Percentiles rank a stretch among this genome's conserved stretches.
phyloP scores from a whole-genome alignment of 257 asterid species.

The Fraxinus cuspidata region DNA sequence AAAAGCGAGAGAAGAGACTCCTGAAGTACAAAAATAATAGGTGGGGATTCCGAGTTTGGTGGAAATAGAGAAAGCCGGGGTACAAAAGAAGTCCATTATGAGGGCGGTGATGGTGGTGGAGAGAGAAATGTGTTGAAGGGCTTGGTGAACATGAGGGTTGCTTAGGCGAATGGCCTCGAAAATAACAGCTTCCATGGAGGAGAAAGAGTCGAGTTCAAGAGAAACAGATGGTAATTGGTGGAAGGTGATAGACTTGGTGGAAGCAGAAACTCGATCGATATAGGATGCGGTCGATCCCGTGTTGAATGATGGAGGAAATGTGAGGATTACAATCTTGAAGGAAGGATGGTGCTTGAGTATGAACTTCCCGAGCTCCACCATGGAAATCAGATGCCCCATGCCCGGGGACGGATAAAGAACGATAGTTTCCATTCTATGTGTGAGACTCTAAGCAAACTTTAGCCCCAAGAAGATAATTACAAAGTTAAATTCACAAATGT shows the following conservation, averaged over 20 bases:
- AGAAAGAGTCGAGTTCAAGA: slow-evolving; percentile 34
- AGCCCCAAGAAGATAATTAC: not conserved
- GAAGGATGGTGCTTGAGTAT: slow-evolving; percentile 49
- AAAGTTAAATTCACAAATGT: not conserved
- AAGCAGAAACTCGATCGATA: slow-evolving; percentile 47
- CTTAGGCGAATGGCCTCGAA: slow-evolving; percentile 42
- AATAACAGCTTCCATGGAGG: slow-evolving; percentile 44
- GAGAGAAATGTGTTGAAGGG: slow-evolving; percentile 37
- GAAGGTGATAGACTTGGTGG: slow-evolving; percentile 61
- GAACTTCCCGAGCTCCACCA: slow-evolving; percentile 75
- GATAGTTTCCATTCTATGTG: slow-evolving; percentile 20
- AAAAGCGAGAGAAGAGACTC: slow-evolving; percentile 35
- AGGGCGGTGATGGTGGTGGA: slow-evolving; percentile 39
- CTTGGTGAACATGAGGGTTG: slow-evolving; percentile 45
- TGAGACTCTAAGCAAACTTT: not conserved
- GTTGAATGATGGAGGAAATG: slow-evolving; percentile 37
- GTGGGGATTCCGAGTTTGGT: slow-evolving; percentile 38
- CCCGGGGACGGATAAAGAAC: slow-evolving; percentile 70
- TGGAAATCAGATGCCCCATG: slow-evolving; percentile 67
- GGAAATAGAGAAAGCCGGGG: slow-evolving; percentile 34
- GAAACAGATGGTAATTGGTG: slow-evolving; percentile 48
- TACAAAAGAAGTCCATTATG: slow-evolving; percentile 65
- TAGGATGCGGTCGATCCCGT: slow-evolving; percentile 57
- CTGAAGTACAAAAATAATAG: slow-evolving; percentile 53
- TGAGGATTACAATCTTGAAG: slow-evolving; percentile 39